phyloP scores from a whole-genome alignment of 1,139 yeast genomes.

The Pichia inconspicua region DNA sequence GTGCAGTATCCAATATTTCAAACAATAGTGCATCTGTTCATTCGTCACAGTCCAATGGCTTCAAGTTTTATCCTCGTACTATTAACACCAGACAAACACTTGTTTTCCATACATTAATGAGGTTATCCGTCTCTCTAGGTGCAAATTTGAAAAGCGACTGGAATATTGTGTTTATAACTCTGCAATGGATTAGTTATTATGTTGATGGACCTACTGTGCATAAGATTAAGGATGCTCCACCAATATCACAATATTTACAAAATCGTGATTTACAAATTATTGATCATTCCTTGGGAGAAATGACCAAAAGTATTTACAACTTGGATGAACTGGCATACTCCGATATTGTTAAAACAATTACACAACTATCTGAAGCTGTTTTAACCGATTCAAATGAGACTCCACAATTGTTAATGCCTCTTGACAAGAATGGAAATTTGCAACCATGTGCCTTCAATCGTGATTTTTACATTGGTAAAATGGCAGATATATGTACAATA shows the following conservation, averaged over 20 bases:
- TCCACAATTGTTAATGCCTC: constrained; percentile 17
- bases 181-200: constrained; percentile 69
- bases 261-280: constrained; percentile 45
- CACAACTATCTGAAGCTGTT: constrained; percentile 34
- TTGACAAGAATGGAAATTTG: constrained; percentile 14
- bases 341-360: constrained; percentile 39
- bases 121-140: constrained; percentile 73
- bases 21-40: constrained; percentile 1
- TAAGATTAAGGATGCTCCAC: constrained; percentile 31
- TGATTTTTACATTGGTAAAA: constrained; percentile 33
- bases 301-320: constrained; percentile 53
- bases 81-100: constrained; percentile 59
- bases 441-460: constrained; percentile 38
- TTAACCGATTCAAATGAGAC: constrained; percentile 1
- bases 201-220: constrained; percentile 52
- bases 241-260: constrained; percentile 30
- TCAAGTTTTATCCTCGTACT: constrained; percentile 34
- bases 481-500: constrained; percentile 40
- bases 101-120: constrained; percentile 72
- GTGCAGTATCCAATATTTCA: constrained; percentile 27
- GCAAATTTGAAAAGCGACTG: constrained; percentile 61
- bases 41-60: background rate
- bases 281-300: constrained; percentile 47
- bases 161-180: constrained; percentile 57
- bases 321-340: constrained; percentile 45